phyloP scores from a whole-genome alignment of 2,329 filamentous ascomycete species.

The Calonectria multiphialidica region DNA sequence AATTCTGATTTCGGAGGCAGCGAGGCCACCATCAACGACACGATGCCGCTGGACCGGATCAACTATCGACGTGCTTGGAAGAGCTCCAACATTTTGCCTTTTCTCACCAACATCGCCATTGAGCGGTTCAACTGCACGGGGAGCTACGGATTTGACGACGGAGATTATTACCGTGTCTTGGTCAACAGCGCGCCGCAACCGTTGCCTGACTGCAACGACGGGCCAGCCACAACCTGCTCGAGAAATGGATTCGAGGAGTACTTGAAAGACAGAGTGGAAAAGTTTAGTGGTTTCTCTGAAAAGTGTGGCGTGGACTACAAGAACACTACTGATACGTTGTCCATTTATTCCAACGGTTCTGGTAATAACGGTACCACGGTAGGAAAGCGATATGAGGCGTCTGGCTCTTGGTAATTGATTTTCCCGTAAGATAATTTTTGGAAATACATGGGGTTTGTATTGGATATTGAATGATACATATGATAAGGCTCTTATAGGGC shows the following conservation, averaged over 20 bases:
- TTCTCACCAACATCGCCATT: constrained; percentile 75
- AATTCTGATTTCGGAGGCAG: constrained; percentile 67
- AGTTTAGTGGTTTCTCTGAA: constrained; percentile 37
- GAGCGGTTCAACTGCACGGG: constrained; percentile 72
- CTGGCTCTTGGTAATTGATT: not conserved
- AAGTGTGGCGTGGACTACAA: constrained; percentile 39
- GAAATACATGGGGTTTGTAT: too few species aligned
- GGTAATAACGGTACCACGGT: not conserved
- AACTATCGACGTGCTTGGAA: constrained; percentile 75
- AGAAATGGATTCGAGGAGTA: constrained; percentile 34
- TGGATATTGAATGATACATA: too few species aligned
- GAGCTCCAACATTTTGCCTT: constrained; percentile 72
- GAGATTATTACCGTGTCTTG: constrained; percentile 39
- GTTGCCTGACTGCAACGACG: constrained; percentile 31
- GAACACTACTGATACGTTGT: constrained; percentile 37
- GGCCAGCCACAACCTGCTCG: constrained; percentile 37
- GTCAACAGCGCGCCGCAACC: constrained; percentile 41
- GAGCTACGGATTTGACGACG: constrained; percentile 60
- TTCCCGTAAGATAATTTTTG: not conserved
- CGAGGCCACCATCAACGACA: constrained; percentile 66
- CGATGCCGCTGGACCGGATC: constrained; percentile 73
- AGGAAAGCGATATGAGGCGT: not conserved
- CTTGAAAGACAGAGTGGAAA: constrained; percentile 27
- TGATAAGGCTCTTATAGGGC: too few species aligned
- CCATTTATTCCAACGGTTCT: constrained; percentile 30